Percentiles rank a stretch among this genome's conserved stretches.
Conservation (phyloP, 139 green algal genomes). For the Desmodesmus armatus region DNA sequence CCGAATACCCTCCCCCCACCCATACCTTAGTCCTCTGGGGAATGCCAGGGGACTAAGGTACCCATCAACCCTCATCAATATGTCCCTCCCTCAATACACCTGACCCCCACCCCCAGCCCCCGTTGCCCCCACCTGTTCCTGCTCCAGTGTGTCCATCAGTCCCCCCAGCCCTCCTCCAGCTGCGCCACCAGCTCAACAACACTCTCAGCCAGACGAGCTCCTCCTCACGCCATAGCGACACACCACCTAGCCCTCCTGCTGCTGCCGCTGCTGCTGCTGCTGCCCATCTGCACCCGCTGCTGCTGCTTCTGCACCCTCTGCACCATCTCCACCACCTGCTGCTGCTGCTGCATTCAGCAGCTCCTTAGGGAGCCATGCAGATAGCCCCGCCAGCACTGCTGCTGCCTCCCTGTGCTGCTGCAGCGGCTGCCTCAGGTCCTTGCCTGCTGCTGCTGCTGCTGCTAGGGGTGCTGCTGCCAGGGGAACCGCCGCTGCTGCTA, state of each 20-base stretch:
- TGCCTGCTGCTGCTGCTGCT: background rate
- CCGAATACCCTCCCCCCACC: too few relatives aligned
- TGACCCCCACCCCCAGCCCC: too few relatives aligned
- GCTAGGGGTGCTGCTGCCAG: too few relatives aligned
- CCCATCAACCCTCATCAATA: too few relatives aligned
- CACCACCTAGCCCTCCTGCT: background rate
- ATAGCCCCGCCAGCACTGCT: conserved; percentile 6
- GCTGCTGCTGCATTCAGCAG: background rate
- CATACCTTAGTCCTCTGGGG: too few relatives aligned
- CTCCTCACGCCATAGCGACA: conserved; percentile 34
- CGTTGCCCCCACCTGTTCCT: conserved; percentile 25
- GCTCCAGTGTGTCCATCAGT: conserved; percentile 12
- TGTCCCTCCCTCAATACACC: too few relatives aligned
- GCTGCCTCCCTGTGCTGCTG: conserved; percentile 23
- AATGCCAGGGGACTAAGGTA: too few relatives aligned
- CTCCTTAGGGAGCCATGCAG: conserved; percentile 4
- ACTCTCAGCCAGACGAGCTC: conserved; percentile 13
- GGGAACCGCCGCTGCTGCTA: background rate
- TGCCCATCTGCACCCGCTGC: background rate
- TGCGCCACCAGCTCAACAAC: background rate
- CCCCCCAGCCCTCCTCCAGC: conserved; percentile 14
- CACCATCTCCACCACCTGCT: background rate
- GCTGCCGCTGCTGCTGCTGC: background rate
- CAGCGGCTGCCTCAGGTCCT: background rate
- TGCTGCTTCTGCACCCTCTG: background rate